These are phyloP conservation scores for Trebouxia gelatinosa DNA, from an alignment of 163 green algal genomes.

Conservation along the genomic window DNA sequence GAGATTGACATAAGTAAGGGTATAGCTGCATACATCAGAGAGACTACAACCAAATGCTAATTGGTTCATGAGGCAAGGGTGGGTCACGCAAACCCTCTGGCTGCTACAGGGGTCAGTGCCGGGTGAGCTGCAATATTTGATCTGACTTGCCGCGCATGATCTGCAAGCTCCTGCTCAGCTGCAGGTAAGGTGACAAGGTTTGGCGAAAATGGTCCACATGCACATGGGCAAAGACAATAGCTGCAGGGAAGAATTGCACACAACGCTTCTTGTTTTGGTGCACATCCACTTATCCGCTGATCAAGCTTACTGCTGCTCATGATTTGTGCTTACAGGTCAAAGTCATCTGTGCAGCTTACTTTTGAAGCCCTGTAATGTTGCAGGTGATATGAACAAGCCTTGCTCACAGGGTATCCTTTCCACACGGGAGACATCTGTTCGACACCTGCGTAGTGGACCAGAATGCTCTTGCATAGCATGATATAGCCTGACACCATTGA, in stretches of 20 bases:
- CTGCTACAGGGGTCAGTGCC: constrained; percentile 7
- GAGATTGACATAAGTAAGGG: too few relatives aligned
- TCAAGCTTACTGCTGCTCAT: too few relatives aligned
- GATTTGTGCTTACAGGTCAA: too few relatives aligned
- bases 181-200: too few relatives aligned
- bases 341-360: constrained; percentile 54
- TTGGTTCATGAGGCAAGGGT: too few relatives aligned
- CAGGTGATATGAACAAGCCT: constrained; percentile 62
- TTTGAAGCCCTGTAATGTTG: constrained; percentile 65
- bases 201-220: too few relatives aligned
- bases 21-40: too few relatives aligned
- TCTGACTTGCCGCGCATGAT: constrained; percentile 28
- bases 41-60: too few relatives aligned
- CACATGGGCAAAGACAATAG: too few relatives aligned
- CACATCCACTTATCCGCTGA: too few relatives aligned
- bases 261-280: too few relatives aligned
- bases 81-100: constrained; percentile 8
- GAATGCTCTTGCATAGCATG: background rate
- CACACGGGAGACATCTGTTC: constrained; percentile 30
- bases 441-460: constrained; percentile 47
- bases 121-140: constrained; percentile 19
- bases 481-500: background rate
- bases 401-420: constrained; percentile 48
- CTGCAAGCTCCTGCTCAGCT: constrained; percentile 28
- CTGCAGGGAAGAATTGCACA: too few relatives aligned